A percentile compares a stretch with the other conserved stretches of the same genome.
Evolutionary conservation across 208 protist species (phyloP).

Genomic region (Acanthamoeba sp.): DNA sequence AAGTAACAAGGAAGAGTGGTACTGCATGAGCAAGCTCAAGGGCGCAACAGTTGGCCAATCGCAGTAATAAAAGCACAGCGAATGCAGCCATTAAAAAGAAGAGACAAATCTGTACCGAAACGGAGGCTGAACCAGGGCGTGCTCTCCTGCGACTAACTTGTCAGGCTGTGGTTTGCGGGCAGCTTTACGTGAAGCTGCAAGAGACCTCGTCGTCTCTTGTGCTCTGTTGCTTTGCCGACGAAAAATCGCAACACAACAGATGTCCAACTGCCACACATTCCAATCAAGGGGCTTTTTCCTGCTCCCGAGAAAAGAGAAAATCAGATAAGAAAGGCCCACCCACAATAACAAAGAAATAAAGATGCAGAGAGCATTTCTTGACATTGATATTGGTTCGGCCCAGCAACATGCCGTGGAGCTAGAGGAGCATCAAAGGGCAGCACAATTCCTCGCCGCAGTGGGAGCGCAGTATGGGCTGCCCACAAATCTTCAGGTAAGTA

Average conservation of each 20-base stretch:
- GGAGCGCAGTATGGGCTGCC: conserved; percentile 4
- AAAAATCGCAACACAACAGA: background rate
- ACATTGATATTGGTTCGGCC: conserved; percentile 14
- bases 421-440: background rate
- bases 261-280: background rate
- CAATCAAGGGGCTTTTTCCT: background rate
- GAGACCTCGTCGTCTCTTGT: background rate
- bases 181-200: no score
- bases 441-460: background rate
- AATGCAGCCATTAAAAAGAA: no score
- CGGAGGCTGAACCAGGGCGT: no score
- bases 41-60: no score
- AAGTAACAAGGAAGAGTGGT: no score
- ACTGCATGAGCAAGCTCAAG: no score
- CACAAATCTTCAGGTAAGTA: background rate
- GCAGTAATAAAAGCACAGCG: no score
- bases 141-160: no score
- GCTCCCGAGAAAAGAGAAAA: background rate
- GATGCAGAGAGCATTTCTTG: background rate
- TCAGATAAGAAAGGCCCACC: background rate
- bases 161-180: no score
- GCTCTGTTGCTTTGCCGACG: background rate
- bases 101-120: no score
- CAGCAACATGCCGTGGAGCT: conserved; percentile 44
- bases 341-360: background rate